Conservation (phyloP, 108 stramenopile species). For the Nitzschia sp. region DNA sequence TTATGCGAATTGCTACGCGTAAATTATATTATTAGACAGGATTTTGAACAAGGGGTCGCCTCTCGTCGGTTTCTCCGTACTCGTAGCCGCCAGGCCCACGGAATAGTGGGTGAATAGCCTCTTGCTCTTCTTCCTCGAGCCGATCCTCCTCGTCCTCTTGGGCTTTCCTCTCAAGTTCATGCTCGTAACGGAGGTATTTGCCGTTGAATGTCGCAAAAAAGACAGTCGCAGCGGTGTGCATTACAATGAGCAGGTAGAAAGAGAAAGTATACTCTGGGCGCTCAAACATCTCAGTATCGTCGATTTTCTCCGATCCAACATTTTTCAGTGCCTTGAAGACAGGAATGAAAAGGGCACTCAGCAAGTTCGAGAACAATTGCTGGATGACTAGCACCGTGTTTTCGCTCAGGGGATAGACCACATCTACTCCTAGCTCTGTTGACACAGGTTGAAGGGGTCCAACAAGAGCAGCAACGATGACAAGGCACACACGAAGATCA, state of each 20-base stretch:
- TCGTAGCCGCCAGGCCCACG: background rate
- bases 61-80: background rate
- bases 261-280: conserved; percentile 83
- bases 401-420: conserved; percentile 80
- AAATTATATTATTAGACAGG: background rate
- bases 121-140: background rate
- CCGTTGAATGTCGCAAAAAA: conserved; percentile 90
- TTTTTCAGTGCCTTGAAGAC: conserved; percentile 78
- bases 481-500: conserved; percentile 65
- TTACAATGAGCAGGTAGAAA: conserved; percentile 77
- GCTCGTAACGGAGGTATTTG: conserved; percentile 74
- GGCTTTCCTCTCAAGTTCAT: conserved; percentile 63
- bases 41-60: conserved; percentile 17
- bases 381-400: conserved; percentile 88
- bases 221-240: conserved; percentile 73
- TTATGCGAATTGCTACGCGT: background rate
- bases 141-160: conserved; percentile 22
- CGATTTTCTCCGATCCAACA: conserved; percentile 50
- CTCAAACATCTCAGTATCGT: conserved; percentile 46
- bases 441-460: conserved; percentile 86
- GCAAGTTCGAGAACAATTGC: conserved; percentile 82
- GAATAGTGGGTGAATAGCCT: conserved; percentile 11
- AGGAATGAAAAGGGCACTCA: conserved; percentile 85
- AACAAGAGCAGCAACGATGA: conserved; percentile 72
- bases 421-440: conserved; percentile 84